Evolutionary conservation across 768 basidiomycete genomes (phyloP).

Genomic region (Crassisporium funariophilum): DNA sequence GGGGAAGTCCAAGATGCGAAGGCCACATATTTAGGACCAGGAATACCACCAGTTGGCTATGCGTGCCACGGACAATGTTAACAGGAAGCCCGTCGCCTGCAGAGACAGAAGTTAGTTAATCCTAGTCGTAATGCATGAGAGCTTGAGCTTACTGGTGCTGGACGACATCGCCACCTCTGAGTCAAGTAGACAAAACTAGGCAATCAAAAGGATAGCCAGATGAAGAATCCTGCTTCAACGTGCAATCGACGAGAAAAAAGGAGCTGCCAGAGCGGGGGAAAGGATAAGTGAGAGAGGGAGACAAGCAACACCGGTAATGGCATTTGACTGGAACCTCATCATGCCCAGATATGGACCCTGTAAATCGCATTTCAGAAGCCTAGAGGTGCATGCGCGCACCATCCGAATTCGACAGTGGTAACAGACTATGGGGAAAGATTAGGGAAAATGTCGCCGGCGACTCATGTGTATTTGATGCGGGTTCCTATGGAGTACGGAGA

Average conservation of each 20-base stretch:
- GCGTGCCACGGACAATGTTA: slow-evolving; percentile 46
- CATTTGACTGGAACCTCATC: too few species aligned
- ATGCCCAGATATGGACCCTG: too few species aligned
- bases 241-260: slow-evolving; percentile 2
- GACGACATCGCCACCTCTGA: too few species aligned
- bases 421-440: too few species aligned
- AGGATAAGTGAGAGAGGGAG: slow-evolving; percentile 2
- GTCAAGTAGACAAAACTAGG: too few species aligned
- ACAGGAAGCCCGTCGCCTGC: slow-evolving; percentile 17
- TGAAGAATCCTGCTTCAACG: slow-evolving; percentile 22
- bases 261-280: slow-evolving; percentile 19
- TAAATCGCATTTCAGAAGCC: neutral
- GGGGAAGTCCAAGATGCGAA: slow-evolving; percentile 49
- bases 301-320: neutral
- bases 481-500: too few species aligned
- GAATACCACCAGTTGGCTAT: slow-evolving; percentile 40
- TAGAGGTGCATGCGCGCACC: too few species aligned
- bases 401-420: too few species aligned
- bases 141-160: too few species aligned
- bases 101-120: neutral
- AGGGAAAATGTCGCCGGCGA: too few species aligned
- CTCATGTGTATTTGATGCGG: too few species aligned
- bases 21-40: slow-evolving; percentile 52
- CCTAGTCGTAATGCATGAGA: too few species aligned
- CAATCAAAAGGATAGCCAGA: neutral